Evolutionary conservation across 1,284 basidiomycete genomes (phyloP), one percentile per base, ranked within the genome.

Genomic region (Neolentinus lepideus): DNA sequence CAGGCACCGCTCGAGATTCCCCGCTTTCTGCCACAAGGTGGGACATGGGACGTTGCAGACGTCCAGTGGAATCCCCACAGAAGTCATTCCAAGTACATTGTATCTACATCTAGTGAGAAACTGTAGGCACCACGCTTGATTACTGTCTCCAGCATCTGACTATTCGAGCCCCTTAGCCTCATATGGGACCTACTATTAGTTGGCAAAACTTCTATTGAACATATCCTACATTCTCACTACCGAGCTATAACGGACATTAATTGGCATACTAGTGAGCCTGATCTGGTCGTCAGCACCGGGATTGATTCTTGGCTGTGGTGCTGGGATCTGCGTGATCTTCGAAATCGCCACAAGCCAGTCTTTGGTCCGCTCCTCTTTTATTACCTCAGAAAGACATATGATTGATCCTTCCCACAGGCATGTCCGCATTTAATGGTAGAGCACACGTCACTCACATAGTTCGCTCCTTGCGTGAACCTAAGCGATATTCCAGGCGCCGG

Each of bases 221-320:
- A 85, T 66, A 84, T 90, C 38, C 73, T 97, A 4, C 87, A 88
- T 58, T 88, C 90, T 0, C 94, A 97, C 65, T 91, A 92, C 58
- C 85, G 94, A 52, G 92, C 94, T 2, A 93, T 97, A 60, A 96
- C 94, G 2, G 94, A 98, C 65, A 92, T 97, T 65, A 97, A 98
- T 64, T 98, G 95, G 94, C 90, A 94, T 62, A 89, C 90, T 0
- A 80, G 81, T 14, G 86, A 94, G 63, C 86, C 88, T 1, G 85
- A 94, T 59, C 75, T 80, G 6, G 85, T 92, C 1, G 81, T 83
- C 21, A 90, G 88, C 60, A 88, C 85, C 1, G 88, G 88, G 0
- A 85, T 91, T 48, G 89, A 91, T 63, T 82, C 86, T 0, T 92
- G 89, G 89, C 63, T 93, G 12, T 92, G 88, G 84, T 84, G 85